phyloP scores from a whole-genome alignment of 139 green algal species.

The Chlorella sp. region DNA sequence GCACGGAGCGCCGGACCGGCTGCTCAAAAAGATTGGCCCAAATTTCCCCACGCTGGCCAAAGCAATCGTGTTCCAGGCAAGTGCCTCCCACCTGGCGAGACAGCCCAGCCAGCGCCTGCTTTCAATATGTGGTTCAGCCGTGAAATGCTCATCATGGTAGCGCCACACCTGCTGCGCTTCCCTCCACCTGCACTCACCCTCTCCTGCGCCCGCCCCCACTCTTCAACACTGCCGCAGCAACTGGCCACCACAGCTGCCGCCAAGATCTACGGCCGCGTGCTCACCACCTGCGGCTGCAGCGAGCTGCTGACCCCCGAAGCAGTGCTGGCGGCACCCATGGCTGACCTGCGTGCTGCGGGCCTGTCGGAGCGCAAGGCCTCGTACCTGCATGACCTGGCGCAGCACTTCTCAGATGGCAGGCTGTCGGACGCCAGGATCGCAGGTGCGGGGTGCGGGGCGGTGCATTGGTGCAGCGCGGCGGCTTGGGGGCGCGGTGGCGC shows the following conservation, averaged over 20 bases:
- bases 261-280: slow-evolving; percentile 50
- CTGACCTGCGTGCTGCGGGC: slow-evolving; percentile 33
- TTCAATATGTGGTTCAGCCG: no score
- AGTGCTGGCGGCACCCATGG: slow-evolving; percentile 3
- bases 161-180: no score
- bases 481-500: no score
- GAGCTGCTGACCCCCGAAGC: slow-evolving; percentile 13
- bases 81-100: neutral
- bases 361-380: slow-evolving; percentile 42
- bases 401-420: slow-evolving; percentile 44
- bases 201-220: neutral
- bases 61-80: slow-evolving; percentile 53
- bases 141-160: no score
- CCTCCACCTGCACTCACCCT: no score
- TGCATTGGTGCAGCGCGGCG: no score
- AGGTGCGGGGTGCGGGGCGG: neutral
- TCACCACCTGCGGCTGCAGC: slow-evolving; percentile 32
- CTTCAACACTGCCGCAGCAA: slow-evolving; percentile 35
- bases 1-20: slow-evolving; percentile 35
- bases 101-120: no score
- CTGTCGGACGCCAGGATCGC: slow-evolving; percentile 49
- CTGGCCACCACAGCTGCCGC: slow-evolving; percentile 49
- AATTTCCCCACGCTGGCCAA: slow-evolving; percentile 55
- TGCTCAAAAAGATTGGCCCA: slow-evolving; percentile 40
- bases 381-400: slow-evolving; percentile 59